These are phyloP conservation scores for Conoideocrella luteorostrata DNA, from an alignment of 2,329 filamentous ascomycete species.

Conservation along the genomic window DNA sequence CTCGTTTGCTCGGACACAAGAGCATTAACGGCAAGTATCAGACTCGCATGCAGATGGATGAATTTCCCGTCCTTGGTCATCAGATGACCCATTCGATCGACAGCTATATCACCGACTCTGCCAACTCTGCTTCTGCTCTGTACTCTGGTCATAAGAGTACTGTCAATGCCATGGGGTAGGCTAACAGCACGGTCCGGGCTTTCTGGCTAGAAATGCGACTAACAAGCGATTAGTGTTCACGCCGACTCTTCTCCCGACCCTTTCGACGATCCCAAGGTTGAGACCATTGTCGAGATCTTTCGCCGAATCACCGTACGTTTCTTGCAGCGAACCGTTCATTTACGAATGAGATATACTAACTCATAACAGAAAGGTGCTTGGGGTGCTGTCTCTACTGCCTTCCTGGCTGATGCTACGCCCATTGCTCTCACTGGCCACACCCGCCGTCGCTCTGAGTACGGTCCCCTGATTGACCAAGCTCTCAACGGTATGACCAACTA, in stretches of 20 bases:
- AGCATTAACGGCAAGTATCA: slow-evolving; percentile 81
- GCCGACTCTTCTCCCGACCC: slow-evolving; percentile 66
- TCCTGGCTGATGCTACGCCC: slow-evolving; percentile 75
- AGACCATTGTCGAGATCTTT: slow-evolving; percentile 75
- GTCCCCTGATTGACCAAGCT: slow-evolving; percentile 67
- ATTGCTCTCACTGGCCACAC: slow-evolving; percentile 70
- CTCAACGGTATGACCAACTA: slow-evolving; percentile 73
- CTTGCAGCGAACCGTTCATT: not conserved
- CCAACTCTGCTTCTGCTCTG: slow-evolving; percentile 75
- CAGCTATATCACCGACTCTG: slow-evolving; percentile 78
- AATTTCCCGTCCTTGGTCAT: slow-evolving; percentile 80
- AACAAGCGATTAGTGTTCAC: slow-evolving; percentile 47
- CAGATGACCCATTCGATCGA: slow-evolving; percentile 87
- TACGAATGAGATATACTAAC: not conserved
- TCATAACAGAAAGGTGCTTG: slow-evolving; percentile 41
- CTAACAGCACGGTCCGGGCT: not conserved
- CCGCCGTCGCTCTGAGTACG: slow-evolving; percentile 61
- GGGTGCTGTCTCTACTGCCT: slow-evolving; percentile 72
- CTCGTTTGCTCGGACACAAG: slow-evolving; percentile 74
- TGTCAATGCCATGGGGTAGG: slow-evolving; percentile 69
- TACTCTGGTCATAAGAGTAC: slow-evolving; percentile 81
- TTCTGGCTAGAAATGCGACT: not conserved
- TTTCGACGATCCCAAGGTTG: slow-evolving; percentile 81
- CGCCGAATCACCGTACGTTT: slow-evolving; percentile 57
- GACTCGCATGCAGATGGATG: slow-evolving; percentile 67